phyloP scores from a whole-genome alignment of 192 early-diverging fungal species.

The Podila horticola region DNA sequence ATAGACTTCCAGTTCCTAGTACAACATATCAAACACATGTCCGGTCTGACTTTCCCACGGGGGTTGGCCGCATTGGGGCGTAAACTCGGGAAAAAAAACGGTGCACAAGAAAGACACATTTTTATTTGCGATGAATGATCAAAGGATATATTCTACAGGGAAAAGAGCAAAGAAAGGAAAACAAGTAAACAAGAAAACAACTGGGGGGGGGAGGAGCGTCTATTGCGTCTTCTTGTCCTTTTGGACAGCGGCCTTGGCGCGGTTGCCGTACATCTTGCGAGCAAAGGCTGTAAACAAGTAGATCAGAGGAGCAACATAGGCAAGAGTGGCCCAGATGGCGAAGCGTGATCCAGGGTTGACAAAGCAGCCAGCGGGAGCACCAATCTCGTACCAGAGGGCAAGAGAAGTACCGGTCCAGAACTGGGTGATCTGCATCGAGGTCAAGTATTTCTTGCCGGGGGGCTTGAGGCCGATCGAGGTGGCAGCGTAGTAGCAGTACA shows the following conservation, averaged over 20 bases:
- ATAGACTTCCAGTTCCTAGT: too few species aligned
- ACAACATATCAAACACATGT: not conserved
- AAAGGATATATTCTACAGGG: slow-evolving; percentile 22
- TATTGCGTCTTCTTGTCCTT: not conserved
- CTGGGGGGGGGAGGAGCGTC: too few species aligned
- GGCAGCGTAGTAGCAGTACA: slow-evolving; percentile 78
- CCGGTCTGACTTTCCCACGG: not conserved
- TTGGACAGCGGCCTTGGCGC: slow-evolving; percentile 6
- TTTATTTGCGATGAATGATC: slow-evolving; percentile 2
- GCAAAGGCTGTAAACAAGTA: slow-evolving; percentile 74
- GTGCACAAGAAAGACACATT: slow-evolving; percentile 43
- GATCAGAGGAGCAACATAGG: slow-evolving; percentile 71
- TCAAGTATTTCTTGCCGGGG: slow-evolving; percentile 75
- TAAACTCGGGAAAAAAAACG: not conserved
- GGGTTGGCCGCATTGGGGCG: not conserved
- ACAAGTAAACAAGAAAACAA: not conserved
- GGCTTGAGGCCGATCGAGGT: slow-evolving; percentile 72
- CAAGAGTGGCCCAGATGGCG: slow-evolving; percentile 60
- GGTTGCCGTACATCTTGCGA: slow-evolving; percentile 61
- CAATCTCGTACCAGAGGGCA: slow-evolving; percentile 66
- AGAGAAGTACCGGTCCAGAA: slow-evolving; percentile 72
- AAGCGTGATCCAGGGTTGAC: slow-evolving; percentile 51
- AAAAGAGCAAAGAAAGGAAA: slow-evolving; percentile 55
- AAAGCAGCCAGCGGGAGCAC: slow-evolving; percentile 57
- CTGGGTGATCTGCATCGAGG: slow-evolving; percentile 76